Conservation (phyloP, 140 eudicot genomes). For the Oenanthe javanica region DNA sequence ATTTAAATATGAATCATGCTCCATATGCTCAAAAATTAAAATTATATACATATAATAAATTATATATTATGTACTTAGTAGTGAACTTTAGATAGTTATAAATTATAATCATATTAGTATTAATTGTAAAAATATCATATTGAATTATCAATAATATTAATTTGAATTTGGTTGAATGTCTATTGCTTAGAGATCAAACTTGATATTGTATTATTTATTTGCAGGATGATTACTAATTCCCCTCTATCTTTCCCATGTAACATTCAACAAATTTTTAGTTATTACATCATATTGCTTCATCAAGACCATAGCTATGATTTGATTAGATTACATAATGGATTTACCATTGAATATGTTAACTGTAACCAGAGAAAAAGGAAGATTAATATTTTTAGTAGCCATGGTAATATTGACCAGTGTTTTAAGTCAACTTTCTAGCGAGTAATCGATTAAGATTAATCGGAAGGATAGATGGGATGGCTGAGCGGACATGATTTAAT, state of each 20-base stretch:
- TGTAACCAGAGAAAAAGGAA: not conserved
- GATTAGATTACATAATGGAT: not conserved
- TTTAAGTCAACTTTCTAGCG: not conserved
- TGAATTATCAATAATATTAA: not conserved
- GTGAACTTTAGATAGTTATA: not conserved
- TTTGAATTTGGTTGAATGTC: not conserved
- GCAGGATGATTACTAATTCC: not conserved
- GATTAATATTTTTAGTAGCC: not conserved
- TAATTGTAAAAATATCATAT: not conserved
- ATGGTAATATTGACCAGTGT: not conserved
- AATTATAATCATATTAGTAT: not conserved
- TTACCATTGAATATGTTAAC: not conserved
- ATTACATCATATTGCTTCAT: not conserved
- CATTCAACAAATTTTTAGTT: not conserved
- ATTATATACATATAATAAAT: too few relatives aligned
- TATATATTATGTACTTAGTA: not conserved
- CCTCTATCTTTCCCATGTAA: not conserved
- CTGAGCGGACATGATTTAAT: not conserved
- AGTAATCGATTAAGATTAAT: not conserved
- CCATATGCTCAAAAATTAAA: not conserved
- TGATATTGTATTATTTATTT: not conserved
- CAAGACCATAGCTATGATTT: not conserved
- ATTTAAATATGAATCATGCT: not conserved
- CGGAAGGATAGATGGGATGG: not conserved
- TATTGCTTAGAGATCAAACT: not conserved